phyloP scores from a whole-genome alignment of 192 early-diverging fungal species.

The Backusella mclennaniae region DNA sequence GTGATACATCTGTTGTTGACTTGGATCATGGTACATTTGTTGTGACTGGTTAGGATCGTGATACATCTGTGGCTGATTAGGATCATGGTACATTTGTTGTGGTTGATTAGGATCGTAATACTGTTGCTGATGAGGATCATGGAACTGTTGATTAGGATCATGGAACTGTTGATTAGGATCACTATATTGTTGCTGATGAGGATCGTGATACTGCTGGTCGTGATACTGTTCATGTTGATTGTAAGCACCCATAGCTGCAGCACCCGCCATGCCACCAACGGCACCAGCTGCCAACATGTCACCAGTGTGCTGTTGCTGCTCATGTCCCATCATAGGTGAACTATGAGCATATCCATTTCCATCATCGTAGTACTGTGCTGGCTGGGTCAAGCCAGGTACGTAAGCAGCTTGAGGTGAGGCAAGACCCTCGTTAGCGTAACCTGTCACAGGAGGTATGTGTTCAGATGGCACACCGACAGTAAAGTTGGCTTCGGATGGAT shows the following conservation, averaged over 20 bases:
- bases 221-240: conserved; percentile 10
- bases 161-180: neutral
- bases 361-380: conserved; percentile 9
- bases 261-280: neutral
- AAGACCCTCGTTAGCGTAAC: neutral
- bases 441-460: neutral
- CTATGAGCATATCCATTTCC: neutral
- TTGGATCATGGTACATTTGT: neutral
- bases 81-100: conserved; percentile 8
- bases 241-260: neutral
- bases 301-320: neutral
- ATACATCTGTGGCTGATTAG: neutral
- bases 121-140: conserved; percentile 4
- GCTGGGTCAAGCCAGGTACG: neutral
- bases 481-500: conserved; percentile 6
- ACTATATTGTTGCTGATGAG: neutral
- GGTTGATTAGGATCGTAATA: conserved; percentile 6
- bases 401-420: neutral
- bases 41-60: neutral
- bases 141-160: neutral
- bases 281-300: neutral
- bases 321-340: neutral
- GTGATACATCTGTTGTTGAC: neutral
- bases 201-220: neutral
- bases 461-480: neutral